Base-by-base conservation (phyloP, 164 flowering plant genomes). In the Cinnamomum chago region DNA sequence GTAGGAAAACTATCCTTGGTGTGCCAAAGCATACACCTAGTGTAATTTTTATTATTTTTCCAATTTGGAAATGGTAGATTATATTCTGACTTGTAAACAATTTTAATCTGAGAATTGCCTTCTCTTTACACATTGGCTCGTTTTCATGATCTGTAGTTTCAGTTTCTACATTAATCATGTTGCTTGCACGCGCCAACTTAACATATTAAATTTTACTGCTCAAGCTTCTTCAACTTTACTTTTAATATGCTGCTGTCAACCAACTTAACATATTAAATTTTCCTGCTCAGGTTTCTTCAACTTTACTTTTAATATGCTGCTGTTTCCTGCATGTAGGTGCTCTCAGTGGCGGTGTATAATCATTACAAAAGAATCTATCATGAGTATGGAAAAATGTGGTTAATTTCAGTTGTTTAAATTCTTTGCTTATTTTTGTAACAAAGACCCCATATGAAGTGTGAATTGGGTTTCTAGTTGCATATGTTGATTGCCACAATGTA, bases 261-360 rank as follows among this genome's bases (percentile, higher is more conserved):
- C 47, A 30, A 30, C 70, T 67, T 67, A 33, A 27, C 20, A 55
- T 14, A 55, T 28, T 67, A 65, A 22, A 23, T 65, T 22, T 27
- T 27, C 68, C 40, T 33, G n/a, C 50, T 67, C 20, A 67, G 17
- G 40, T 12, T 17, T 18, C 35, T 24, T 9, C 28, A 24, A 17
- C 68, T 73, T 79, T n/a, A 25, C 12, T 20, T 50, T 66, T 11
- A 28, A 23, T 35, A 65, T 72, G 47, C 11, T 69, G 66, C 47
- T 52, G 20, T 82, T 27, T 64, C 62, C 22, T 74, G 70, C 58
- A 70, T 83, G 62, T 87, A 95, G 99, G 97, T 95, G 70, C 95
- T 95, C 14, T 87, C 99, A n/a, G 99, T 95, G 28, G 97, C 95
- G 25, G 97, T 95, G 40, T 95, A 93, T 83, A 95, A 95, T 83